Conservation (phyloP, 1,284 basidiomycete genomes). For the Puccinia coronata region DNA sequence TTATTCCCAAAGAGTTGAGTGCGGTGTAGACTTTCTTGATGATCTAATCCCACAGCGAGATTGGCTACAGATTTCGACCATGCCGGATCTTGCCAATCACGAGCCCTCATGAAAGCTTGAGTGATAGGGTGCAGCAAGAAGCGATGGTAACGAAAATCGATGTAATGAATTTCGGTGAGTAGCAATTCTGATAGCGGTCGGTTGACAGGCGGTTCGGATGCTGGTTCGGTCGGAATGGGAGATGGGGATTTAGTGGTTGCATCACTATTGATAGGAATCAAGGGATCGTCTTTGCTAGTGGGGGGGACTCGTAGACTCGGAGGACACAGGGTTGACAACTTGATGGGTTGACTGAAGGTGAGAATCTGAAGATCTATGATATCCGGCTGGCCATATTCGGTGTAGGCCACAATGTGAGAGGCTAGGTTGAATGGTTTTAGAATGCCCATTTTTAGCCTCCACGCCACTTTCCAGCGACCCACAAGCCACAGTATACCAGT, state of each 20-base stretch:
- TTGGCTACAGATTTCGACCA: slow-evolving; percentile 68
- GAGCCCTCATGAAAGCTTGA: slow-evolving; percentile 57
- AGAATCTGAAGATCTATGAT: slow-evolving; percentile 71
- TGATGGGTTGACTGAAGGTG: slow-evolving; percentile 69
- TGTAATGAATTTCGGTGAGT: slow-evolving; percentile 28
- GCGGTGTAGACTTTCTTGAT: slow-evolving; percentile 68
- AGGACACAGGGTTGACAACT: slow-evolving; percentile 74
- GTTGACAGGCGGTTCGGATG: background rate
- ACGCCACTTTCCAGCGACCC: slow-evolving; percentile 86
- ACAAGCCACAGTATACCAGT: slow-evolving; percentile 77
- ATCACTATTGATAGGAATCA: slow-evolving; percentile 57
- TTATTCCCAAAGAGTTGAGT: slow-evolving; percentile 79
- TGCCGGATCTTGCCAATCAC: slow-evolving; percentile 86
- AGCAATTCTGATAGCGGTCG: slow-evolving; percentile 9
- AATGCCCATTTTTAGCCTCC: slow-evolving; percentile 82
- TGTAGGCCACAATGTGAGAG: slow-evolving; percentile 83
- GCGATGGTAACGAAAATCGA: slow-evolving; percentile 42
- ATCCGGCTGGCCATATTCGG: slow-evolving; percentile 76
- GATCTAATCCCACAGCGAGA: slow-evolving; percentile 69
- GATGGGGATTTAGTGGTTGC: slow-evolving; percentile 54
- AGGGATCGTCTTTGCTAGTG: slow-evolving; percentile 46
- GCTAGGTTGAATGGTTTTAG: slow-evolving; percentile 80
- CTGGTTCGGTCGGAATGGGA: background rate
- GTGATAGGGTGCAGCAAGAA: slow-evolving; percentile 37
- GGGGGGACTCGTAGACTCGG: slow-evolving; percentile 52